Conservation (phyloP, 768 basidiomycete genomes). For the Tricholoma terreum region DNA sequence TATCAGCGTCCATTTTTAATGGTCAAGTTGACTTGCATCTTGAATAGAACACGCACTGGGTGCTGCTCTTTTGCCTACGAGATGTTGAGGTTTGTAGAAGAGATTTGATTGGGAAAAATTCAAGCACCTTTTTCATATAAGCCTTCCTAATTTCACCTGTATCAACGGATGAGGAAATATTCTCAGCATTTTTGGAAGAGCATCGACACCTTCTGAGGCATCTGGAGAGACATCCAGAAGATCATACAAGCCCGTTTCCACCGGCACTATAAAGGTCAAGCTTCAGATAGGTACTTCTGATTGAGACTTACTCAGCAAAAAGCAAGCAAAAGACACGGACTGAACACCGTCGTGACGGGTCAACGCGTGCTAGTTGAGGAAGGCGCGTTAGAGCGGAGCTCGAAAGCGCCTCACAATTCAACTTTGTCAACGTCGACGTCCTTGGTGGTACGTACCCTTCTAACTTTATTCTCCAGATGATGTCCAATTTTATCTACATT, state of each 20-base stretch:
- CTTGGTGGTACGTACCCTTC: constrained; percentile 4
- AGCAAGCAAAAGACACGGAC: not conserved
- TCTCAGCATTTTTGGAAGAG: not conserved
- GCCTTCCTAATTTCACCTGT: constrained; percentile 90
- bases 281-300: not conserved
- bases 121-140: constrained; percentile 82
- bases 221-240: constrained; percentile 68
- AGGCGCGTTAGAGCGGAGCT: constrained; percentile 38
- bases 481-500: constrained; percentile 87
- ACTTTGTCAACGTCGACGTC: not conserved
- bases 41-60: constrained; percentile 48
- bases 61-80: constrained; percentile 81
- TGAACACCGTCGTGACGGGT: not conserved
- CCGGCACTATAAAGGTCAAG: constrained; percentile 46
- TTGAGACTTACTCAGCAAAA: not conserved
- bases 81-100: constrained; percentile 17
- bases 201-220: constrained; percentile 63
- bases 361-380: constrained; percentile 18
- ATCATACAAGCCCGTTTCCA: constrained; percentile 84
- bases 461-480: constrained; percentile 38
- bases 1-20: constrained; percentile 23
- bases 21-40: not conserved
- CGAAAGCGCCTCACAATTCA: constrained; percentile 6
- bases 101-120: constrained; percentile 9
- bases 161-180: not conserved